Conservation (phyloP, 352 stramenopile species). For the Elongisporangium undulatum region DNA sequence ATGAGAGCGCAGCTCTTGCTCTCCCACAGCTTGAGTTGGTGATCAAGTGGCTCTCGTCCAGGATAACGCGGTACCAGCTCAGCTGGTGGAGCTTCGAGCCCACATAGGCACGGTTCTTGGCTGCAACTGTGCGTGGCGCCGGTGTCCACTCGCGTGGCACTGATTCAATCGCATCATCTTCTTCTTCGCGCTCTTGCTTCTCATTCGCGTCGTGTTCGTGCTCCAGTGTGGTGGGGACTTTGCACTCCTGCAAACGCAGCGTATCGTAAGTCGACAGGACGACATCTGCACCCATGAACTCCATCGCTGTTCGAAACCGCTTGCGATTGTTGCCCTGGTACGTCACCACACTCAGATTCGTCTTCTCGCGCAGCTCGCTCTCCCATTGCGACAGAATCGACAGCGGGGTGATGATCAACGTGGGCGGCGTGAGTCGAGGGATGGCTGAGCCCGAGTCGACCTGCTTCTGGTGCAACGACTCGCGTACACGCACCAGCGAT, state of each 20-base stretch:
- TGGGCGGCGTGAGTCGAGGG: constrained; percentile 44
- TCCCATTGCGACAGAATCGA: constrained; percentile 87
- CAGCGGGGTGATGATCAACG: constrained; percentile 76
- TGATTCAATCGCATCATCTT: constrained; percentile 6
- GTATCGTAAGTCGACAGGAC: constrained; percentile 82
- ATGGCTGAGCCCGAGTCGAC: constrained; percentile 9
- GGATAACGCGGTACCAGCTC: constrained; percentile 81
- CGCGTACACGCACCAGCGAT: constrained; percentile 42
- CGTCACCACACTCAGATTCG: constrained; percentile 64
- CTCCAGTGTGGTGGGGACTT: constrained; percentile 18
- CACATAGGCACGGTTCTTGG: constrained; percentile 15
- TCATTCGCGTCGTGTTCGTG: constrained; percentile 18
- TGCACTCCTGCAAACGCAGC: constrained; percentile 67
- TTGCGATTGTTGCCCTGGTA: constrained; percentile 72
- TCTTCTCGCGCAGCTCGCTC: constrained; percentile 73
- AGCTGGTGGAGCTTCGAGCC: constrained; percentile 74
- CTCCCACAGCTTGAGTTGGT: constrained; percentile 75
- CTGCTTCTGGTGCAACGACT: constrained; percentile 15
- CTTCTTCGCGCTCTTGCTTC: constrained; percentile 12
- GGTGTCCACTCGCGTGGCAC: constrained; percentile 6
- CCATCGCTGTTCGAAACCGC: constrained; percentile 48
- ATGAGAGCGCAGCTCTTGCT: constrained; percentile 44
- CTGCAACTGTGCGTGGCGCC: constrained; percentile 4
- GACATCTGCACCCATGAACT: constrained; percentile 79
- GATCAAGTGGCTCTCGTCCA: constrained; percentile 90